A percentile compares a stretch with the other conserved stretches of the same genome.
phyloP scores from a whole-genome alignment of 805 yeast species.

The Metschnikowia hibisci region DNA sequence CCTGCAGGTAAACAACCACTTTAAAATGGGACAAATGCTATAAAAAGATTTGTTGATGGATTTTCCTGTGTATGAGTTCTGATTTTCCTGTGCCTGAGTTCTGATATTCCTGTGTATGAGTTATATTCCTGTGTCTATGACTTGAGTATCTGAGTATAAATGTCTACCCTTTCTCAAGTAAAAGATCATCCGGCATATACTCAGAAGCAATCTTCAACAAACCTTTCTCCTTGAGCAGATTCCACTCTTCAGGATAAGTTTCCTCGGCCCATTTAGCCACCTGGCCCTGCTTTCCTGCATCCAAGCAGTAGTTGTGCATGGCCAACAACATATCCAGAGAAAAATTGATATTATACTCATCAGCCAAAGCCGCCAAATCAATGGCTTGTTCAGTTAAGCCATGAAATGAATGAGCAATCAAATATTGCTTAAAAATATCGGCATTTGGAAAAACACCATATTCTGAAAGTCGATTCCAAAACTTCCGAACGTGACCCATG shows the following conservation, averaged over 20 bases:
- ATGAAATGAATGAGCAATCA: slow-evolving; percentile 68
- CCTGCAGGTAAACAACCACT: too few relatives aligned
- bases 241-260: slow-evolving; percentile 29
- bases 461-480: slow-evolving; percentile 58
- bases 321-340: slow-evolving; percentile 43
- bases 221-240: slow-evolving; percentile 20
- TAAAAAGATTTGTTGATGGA: too few relatives aligned
- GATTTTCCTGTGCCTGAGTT: too few relatives aligned
- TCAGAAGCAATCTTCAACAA: slow-evolving; percentile 26
- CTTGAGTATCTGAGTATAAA: too few relatives aligned
- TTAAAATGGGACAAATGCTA: too few relatives aligned
- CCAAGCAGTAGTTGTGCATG: slow-evolving; percentile 43
- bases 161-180: slow-evolving; percentile 25
- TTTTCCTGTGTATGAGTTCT: too few relatives aligned
- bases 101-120: too few relatives aligned
- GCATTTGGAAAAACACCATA: slow-evolving; percentile 51
- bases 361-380: slow-evolving; percentile 44
- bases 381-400: slow-evolving; percentile 58
- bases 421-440: slow-evolving; percentile 52
- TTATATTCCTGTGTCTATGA: too few relatives aligned
- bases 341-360: slow-evolving; percentile 44
- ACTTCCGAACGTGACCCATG: slow-evolving; percentile 51
- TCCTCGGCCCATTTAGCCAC: slow-evolving; percentile 33
- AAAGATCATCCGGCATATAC: slow-evolving; percentile 28
- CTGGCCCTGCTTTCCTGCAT: slow-evolving; percentile 25